Base-by-base conservation (phyloP, 2,329 filamentous ascomycete species). In the Daldinia sp. region DNA sequence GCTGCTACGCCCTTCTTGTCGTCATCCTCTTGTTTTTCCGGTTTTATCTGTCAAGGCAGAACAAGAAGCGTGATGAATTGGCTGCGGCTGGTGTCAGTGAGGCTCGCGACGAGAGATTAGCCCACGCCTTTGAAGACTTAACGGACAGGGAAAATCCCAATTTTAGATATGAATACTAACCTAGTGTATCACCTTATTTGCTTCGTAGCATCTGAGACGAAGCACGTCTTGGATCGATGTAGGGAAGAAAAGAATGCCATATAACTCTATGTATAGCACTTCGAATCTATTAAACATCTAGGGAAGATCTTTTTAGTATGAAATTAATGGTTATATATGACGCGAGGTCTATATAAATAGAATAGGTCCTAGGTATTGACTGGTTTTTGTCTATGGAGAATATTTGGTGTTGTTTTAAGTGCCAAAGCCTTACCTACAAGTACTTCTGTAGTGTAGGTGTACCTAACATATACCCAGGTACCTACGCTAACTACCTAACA, bases 1-100 rank as follows among this genome's bases (percentile, higher is more conserved):
- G 88, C 13, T 93, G 91, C 79, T 93, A 93, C 77, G 80, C 82
- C 0, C 79, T 87, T 30, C 82, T 92, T 26, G 86, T 90, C 0
- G 30, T 88, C 3, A 83, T 88, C 4, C 84, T 92, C 20, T 58
- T 88, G 2, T 84, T 81, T 68, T 81, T 92, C 73, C 82, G 90
- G 23, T 89, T 85, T 79, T 84, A 90, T 67, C 82, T 92, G 15
- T 79, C 74, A 6, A 73, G 79, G 1, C 82, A 90, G 79, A 92
- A 92, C 72, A 86, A 70, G 70, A 75, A 73, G 55, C 73, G 76
- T 1, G 76, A 79, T 54, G 51, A 68, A 10, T 53, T 78, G 46
- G 78, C 76, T 6, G 75, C 73, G 1, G 74, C 72, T 1, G 76
- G 77, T 18, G 72, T 78, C 12, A 61, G 53, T 5, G 75, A 76